Evolutionary conservation across 1,284 basidiomycete genomes (phyloP).

Genomic region (Anthracocystis panici-leucophaei): DNA sequence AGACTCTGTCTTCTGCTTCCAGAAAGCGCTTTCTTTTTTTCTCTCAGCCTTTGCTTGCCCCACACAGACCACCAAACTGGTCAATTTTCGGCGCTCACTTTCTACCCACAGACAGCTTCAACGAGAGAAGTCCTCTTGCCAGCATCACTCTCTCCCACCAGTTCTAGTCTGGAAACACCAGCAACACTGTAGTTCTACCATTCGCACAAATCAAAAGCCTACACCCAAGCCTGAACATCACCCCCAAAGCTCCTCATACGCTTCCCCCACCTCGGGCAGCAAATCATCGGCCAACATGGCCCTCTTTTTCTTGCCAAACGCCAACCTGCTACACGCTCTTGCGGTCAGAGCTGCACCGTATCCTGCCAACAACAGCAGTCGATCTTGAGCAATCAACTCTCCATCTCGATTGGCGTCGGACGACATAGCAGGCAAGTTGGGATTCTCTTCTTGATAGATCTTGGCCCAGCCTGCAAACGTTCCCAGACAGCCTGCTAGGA

Average conservation of each 20-base stretch:
- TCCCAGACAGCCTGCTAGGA: slow-evolving; percentile 87
- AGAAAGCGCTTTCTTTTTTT: background rate
- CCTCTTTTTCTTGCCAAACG: slow-evolving; percentile 81
- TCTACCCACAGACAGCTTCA: background rate
- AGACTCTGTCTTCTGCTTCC: background rate
- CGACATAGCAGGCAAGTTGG: slow-evolving; percentile 5
- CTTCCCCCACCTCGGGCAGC: slow-evolving; percentile 70
- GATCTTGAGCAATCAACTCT: slow-evolving; percentile 70
- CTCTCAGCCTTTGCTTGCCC: background rate
- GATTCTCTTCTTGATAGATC: slow-evolving; percentile 76
- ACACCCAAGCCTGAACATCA: slow-evolving; percentile 24
- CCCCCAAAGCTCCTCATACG: slow-evolving; percentile 65
- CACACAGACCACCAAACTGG: background rate
- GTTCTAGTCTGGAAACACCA: background rate
- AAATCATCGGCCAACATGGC: slow-evolving; percentile 91
- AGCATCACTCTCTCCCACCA: background rate
- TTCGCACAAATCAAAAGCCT: no score
- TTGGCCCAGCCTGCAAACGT: slow-evolving; percentile 93
- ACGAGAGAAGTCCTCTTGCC: no score
- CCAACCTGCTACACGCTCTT: slow-evolving; percentile 80
- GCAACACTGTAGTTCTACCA: no score
- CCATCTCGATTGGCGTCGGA: slow-evolving; percentile 53
- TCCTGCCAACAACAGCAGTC: slow-evolving; percentile 84
- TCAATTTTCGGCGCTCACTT: background rate
- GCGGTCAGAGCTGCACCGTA: slow-evolving; percentile 90